Conservation (phyloP, 441 rosid species). For the Populus tomentosa region DNA sequence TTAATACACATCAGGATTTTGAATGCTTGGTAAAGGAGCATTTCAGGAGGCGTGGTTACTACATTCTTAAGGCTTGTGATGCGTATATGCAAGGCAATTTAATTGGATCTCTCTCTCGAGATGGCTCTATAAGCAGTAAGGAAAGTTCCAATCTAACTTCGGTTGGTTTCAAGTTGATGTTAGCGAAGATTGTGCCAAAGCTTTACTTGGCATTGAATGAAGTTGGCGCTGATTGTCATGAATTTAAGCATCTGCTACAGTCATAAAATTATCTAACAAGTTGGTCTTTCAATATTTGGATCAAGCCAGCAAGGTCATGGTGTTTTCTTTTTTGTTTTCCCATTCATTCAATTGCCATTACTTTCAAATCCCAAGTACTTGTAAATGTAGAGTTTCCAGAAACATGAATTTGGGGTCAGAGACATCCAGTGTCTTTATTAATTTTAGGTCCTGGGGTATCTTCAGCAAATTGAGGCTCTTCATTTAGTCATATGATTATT, state of each 20-base stretch:
- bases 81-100: conserved; percentile 88
- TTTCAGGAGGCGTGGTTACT: conserved; percentile 73
- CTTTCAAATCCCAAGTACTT: conserved; percentile 18
- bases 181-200: conserved; percentile 78
- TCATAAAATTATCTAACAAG: conserved; percentile 21
- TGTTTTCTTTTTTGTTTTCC: too few species aligned
- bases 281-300: conserved; percentile 3
- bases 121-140: conserved; percentile 44
- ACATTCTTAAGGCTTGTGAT: conserved; percentile 87
- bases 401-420: too few species aligned
- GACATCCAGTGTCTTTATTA: not conserved
- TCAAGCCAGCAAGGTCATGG: conserved; percentile 29
- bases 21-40: conserved; percentile 70
- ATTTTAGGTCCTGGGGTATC: conserved; percentile 9
- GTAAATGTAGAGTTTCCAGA: conserved; percentile 8
- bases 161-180: conserved; percentile 92
- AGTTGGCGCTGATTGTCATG: conserved; percentile 70
- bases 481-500: not conserved
- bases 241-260: conserved; percentile 64
- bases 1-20: conserved; percentile 49
- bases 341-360: conserved; percentile 9
- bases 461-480: too few species aligned
- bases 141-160: conserved; percentile 58
- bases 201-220: conserved; percentile 56
- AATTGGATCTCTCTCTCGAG: conserved; percentile 77